Base-by-base conservation (phyloP, 169 alveolate genomes). In the Plasmodium inui region DNA sequence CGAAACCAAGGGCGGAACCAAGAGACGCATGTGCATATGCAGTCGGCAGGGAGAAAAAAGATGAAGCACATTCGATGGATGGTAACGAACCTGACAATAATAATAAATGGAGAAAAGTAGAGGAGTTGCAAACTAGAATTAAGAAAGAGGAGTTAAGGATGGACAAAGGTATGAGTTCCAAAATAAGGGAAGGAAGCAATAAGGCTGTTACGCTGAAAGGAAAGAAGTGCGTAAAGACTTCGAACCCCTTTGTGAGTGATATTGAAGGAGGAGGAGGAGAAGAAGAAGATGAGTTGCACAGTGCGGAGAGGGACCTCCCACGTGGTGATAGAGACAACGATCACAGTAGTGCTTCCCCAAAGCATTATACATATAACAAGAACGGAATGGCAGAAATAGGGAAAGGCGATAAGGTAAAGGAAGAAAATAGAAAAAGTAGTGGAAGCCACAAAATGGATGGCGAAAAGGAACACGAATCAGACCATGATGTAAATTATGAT, bases 401-500 rank as follows among this genome's bases (percentile, higher is more conserved):
- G 34, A 89, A 32, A 28, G 53, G 6, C 3, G 34, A 61, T 17
- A 57, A 10, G 86, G 30, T 41, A 46, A 37, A 53, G 30, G 44
- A 67, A 46, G 70, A 85, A 85, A 32, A 30, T 50, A 32, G 37
- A 34, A 22, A n/a, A 39, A n/a, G 32, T 17, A 44, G 50, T 32
- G 37, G 22, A n/a, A 88, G 19, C n/a, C 4, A 55, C 14, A 32
- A 73, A 26, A 67, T 39, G 22, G 81, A 32, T 39, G 22, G 3
- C n/a, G 94, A 88, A 39, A 88, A 19, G 28, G 94, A 81, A 19
- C 34, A 79, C 34, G 41, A 9, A 28, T 79, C 88, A 37, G 89
- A 79, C 55, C 32, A 26, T 39, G 74, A 1, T 19, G 37, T 79
- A n/a, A 79, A 37, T 89, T 61, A 67, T 67, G 46, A 89, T 61